A percentile compares a stretch with the other conserved stretches of the same genome.
These are phyloP conservation scores for Claviceps sp. DNA, from an alignment of 2,329 filamentous ascomycete species.

Conservation along the genomic window DNA sequence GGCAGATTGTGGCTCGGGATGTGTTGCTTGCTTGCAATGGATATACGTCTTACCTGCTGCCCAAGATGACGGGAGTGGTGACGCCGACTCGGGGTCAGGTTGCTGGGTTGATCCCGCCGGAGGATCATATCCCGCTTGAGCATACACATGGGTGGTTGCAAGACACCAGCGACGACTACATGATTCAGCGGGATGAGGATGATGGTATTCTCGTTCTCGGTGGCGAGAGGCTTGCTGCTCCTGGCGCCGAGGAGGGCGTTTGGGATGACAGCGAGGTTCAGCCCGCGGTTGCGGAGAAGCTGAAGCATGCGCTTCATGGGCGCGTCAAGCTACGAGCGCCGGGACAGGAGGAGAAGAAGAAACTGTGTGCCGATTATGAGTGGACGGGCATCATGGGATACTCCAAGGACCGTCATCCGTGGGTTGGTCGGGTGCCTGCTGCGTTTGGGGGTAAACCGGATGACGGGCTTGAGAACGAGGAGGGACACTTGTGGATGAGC, in stretches of 20 bases:
- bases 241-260: conserved; percentile 33
- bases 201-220: conserved; percentile 51
- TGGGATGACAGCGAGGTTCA: conserved; percentile 48
- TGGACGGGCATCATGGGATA: conserved; percentile 79
- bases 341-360: conserved; percentile 19
- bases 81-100: conserved; percentile 68
- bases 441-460: conserved; percentile 28
- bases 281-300: conserved; percentile 37
- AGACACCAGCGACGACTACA: conserved; percentile 45
- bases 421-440: conserved; percentile 54
- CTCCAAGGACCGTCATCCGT: conserved; percentile 52
- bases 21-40: conserved; percentile 74
- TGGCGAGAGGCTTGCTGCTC: conserved; percentile 48
- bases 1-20: conserved; percentile 45
- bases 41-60: conserved; percentile 66
- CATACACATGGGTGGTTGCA: conserved; percentile 52
- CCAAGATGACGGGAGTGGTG: conserved; percentile 54
- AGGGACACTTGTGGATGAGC: conserved; percentile 38
- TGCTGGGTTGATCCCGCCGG: conserved; percentile 47
- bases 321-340: conserved; percentile 28
- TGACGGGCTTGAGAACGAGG: conserved; percentile 14
- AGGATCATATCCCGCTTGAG: conserved; percentile 24
- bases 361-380: conserved; percentile 42
- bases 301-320: conserved; percentile 31
- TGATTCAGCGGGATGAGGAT: conserved; percentile 52